Base-by-base conservation (phyloP, 2,329 filamentous ascomycete genomes). In the Acephala macrosclerotiorum region DNA sequence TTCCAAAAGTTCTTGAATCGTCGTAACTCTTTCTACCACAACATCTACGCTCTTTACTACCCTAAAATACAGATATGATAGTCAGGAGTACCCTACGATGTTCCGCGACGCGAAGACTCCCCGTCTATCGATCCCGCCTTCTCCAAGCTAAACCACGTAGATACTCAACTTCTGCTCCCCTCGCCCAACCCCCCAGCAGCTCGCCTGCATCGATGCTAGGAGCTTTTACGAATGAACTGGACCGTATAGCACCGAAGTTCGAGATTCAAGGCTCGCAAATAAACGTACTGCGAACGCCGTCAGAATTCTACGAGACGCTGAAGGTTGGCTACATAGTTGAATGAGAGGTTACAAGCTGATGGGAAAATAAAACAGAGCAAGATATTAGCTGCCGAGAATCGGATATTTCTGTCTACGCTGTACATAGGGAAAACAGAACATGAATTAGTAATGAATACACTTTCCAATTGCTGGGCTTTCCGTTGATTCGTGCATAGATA, bases 391-490 rank as follows among this genome's bases (percentile, higher is more conserved):
- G 96, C 96, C 11, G 88, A 93, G 77, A 84, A 81, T 60, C 87
- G 92, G 66, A 91, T 99, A 71, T 99, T 96, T 77, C 82, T 99
- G 58, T 97, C 94, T n/a, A 99, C 96, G 0, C 82, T 99, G 60
- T 99, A 99, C 77, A 96, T 99, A 76, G 96, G 96, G 69, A 97
- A 95, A 78, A 91, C 91, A 1, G 96, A 99, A 79, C 85, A 90
- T 79, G 96, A 98, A 73, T 84, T 99, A 75, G 88, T 90, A 81
- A 61, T 81, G 61, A 8, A 42, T 22, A 40, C 59, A 49, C 45
- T 29, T 20, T 58, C 61, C 65, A 61, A 66, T 59, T 61, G 73
- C 29, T 66, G 38, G 35, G 12, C 3, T 38, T 59, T 40, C 53
- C 40, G 42, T 33, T 53, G 38, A 65, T 70, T 72, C 38, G 64